Evolutionary conservation across 1,139 yeast genomes (phyloP).

Genomic region (Eremothecium cymbalariae): DNA sequence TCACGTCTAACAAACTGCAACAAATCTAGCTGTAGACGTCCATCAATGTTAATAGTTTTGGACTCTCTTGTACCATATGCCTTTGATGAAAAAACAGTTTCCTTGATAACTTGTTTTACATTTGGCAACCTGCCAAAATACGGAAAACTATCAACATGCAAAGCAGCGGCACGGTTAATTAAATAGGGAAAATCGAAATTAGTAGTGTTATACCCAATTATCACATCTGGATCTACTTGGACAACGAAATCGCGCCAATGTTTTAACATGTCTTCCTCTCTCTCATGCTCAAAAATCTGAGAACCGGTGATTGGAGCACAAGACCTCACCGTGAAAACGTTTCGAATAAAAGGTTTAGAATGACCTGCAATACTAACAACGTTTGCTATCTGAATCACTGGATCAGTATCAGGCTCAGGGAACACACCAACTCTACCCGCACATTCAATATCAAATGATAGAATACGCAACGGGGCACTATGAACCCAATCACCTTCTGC

Average conservation of each 20-base stretch:
- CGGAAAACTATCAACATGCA: conserved; percentile 63
- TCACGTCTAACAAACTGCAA: conserved; percentile 92
- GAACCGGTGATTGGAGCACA: conserved; percentile 94
- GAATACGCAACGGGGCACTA: conserved; percentile 86
- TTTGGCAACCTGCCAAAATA: conserved; percentile 70
- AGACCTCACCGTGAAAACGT: conserved; percentile 86
- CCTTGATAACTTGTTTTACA: conserved; percentile 69
- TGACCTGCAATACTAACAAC: conserved; percentile 76
- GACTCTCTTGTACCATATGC: conserved; percentile 97
- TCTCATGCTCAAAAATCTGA: conserved; percentile 66
- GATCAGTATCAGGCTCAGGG: conserved; percentile 90
- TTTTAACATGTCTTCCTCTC: conserved; percentile 74
- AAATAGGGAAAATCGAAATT: conserved; percentile 94
- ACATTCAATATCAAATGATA: conserved; percentile 96
- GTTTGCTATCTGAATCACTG: conserved; percentile 95
- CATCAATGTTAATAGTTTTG: conserved; percentile 86
- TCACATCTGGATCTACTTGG: conserved; percentile 87
- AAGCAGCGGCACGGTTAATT: conserved; percentile 74
- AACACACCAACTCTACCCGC: conserved; percentile 96
- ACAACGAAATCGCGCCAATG: conserved; percentile 81
- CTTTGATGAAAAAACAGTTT: conserved; percentile 79
- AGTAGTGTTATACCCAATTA: conserved; percentile 90
- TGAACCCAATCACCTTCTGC: conserved; percentile 92
- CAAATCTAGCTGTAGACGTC: conserved; percentile 90
- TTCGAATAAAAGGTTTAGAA: conserved; percentile 78